Base-by-base conservation (phyloP, 768 basidiomycete species). In the Pisolithus microcarpus region DNA sequence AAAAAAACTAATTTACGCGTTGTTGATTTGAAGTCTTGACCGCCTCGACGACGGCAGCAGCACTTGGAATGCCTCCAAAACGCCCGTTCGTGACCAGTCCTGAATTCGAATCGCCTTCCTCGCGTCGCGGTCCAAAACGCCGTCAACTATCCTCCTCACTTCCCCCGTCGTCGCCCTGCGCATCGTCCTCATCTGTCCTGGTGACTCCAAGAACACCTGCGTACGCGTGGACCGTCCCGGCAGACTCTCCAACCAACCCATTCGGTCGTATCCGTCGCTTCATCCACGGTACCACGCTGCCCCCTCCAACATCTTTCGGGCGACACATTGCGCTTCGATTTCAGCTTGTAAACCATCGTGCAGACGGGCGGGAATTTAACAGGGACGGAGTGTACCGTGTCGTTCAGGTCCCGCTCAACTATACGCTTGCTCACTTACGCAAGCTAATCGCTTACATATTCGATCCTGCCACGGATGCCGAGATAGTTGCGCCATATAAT, bases 201-300 rank as follows among this genome's bases (percentile, higher is more conserved):
- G 58, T 66, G 23, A 63, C 71, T 0, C 61, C 72, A 2, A 66
- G 66, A 52, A 75, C 74, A 3, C 72, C 76, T 1, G 54, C 64
- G 16, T 56, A 49, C 74, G 74, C 61, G 63, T 79, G 49, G 65
- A 70, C 46, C 58, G 66, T 61, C 1, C 81, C 84, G 4, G 77
- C 72, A 6, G 85, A 87, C 67, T 85, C 84, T 0, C 85, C 85
- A 0, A 76, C 80, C 4, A 87, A 86, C 57, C 85, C 85, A 0
- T 82, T 87, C 52, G 82, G 83, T 15, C 69, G 81, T 42, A 78
- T 77, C 43, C 72, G 75, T 16, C 70, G 71, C 13, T 68, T 67
- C 5, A 65, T 64, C 0, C 61, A 71, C 18, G 62, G 67, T 7
- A 72, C 71, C 21, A 65, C 66, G 3, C 67, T 75, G 1, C 75